Base-by-base conservation (phyloP, 495 filamentous ascomycete genomes). In the Penicillium maclennaniae region DNA sequence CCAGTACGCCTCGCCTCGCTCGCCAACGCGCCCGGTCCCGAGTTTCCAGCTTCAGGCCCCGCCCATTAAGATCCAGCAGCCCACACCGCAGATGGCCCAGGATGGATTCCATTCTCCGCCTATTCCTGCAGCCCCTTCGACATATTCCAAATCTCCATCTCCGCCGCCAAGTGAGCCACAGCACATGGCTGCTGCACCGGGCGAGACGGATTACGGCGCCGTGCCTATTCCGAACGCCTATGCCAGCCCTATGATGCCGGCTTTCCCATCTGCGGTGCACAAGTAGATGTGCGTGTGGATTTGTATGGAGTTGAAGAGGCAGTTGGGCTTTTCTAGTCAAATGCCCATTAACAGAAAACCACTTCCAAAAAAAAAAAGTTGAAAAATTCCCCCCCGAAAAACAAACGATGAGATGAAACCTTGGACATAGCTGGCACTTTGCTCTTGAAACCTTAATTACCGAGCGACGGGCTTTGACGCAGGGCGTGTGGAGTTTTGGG, bases 41-140 rank as follows among this genome's bases (percentile, higher is more conserved):
- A 78, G 86, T 16, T 95, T 97, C 79, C 84, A 87, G 58, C 83
- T 97, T 9, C 88, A 95, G 71, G 74, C 91, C 17, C 89, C 91
- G 26, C 91, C 91, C 0, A 81, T 80, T 65, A 86, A 84, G 58
- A 81, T 90, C 39, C 87, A 88, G 59, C 76, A 83, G 46, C 84
- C 90, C 23, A 92, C 85, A 17, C 88, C 89, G n/a, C 82, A 82
- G 67, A 54, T 79, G 38, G 68, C 71, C 31, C 85, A 87, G 60
- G 71, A 70, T 39, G 80, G 73, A 20, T 87, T 90, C 62, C 63
- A 75, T 40, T 57, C 74, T 31, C 71, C 75, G 43, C 53, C 45
- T 20, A 44, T 16, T 20, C 38, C 38, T 40, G 16, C 38, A 20
- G n/a, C 38, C 7, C 38, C 38, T 40, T 20, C 38, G 38, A 17